Evolutionary conservation across 2,329 filamentous ascomycete genomes (phyloP).

Genomic region (Podosphaera fusca): DNA sequence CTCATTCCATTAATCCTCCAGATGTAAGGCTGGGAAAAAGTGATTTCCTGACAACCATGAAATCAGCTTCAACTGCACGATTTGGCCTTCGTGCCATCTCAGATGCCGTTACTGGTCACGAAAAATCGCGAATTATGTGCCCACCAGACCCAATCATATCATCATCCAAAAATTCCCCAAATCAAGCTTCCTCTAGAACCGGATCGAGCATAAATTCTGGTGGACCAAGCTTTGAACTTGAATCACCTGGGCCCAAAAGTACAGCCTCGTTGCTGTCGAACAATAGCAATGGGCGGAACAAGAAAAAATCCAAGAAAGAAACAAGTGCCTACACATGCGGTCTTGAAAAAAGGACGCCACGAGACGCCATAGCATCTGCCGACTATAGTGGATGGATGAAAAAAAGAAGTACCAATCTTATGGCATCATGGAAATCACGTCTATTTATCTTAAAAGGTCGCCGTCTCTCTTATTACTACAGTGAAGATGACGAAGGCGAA

Average conservation of each 20-base stretch:
- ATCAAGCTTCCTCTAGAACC: conserved; percentile 47
- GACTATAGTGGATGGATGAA: conserved; percentile 99
- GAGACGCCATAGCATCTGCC: conserved; percentile 63
- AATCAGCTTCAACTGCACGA: conserved; percentile 24
- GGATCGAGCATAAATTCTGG: conserved; percentile 50
- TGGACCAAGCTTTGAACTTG: conserved; percentile 53
- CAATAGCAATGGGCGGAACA: conserved; percentile 19
- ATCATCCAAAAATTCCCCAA: conserved; percentile 26
- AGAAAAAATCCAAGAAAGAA: conserved; percentile 70
- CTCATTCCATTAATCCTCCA: conserved; percentile 18
- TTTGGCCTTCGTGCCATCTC: conserved; percentile 69
- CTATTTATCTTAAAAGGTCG: conserved; percentile 88
- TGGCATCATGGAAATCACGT: conserved; percentile 93
- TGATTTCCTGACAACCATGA: conserved; percentile 29
- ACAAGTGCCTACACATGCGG: conserved; percentile 87
- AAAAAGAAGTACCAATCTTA: conserved; percentile 87
- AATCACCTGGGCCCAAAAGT: conserved; percentile 44
- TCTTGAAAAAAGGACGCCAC: conserved; percentile 55
- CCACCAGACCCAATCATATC: conserved; percentile 24
- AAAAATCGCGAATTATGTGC: conserved; percentile 25
- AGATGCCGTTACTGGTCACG: conserved; percentile 37
- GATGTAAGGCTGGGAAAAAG: conserved; percentile 20
- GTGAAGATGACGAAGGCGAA: conserved; percentile 75
- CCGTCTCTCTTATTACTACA: conserved; percentile 86
- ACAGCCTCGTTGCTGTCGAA: conserved; percentile 21